Base-by-base conservation (phyloP, 1,139 yeast species). In the Kodamaea alishanica region DNA sequence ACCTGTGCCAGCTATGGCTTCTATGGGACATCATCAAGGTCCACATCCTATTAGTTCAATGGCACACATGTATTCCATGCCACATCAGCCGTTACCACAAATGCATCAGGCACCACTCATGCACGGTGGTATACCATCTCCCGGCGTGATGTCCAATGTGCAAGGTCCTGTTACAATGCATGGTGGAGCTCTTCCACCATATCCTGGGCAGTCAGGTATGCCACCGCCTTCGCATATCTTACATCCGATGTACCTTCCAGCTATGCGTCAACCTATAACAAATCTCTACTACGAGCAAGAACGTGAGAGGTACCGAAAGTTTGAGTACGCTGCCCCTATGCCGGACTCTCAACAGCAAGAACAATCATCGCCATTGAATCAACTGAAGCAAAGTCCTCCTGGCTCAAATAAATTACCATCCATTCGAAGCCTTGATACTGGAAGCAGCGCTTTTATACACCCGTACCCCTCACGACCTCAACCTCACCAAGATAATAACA, bases 261-360 rank as follows among this genome's bases (percentile, higher is more conserved):
- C 10, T 9, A 23, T 31, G 7, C 27, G 15, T 22, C 30, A 8
- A n/a, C 22, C 8, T 8, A 12, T 8, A 28, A 33, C 40, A 6
- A 32, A 31, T 15, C 40, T 36, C 22, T 33, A 37, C 31, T 37
- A 29, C 12, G 40, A 37, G n/a, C 23, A 20, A 3, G 40, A 37
- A 28, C 28, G 10, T 10, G 40, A 32, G 9, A 36, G 36, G 11
- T 37, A 24, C 30, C 40, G 33, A 12, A 37, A 37, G 32, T 37
- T 37, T 15, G 20, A 15, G 3, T 15, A 15, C 20, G 20, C 20
- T 9, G 28, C 35, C 8, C 38, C 38, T 11, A 35, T 15, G 20
- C 20, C 20, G 20, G 20, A 15, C 20, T 3, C 20, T 15, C 20
- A 15, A 15, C 20, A 15, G 20, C 20, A 15, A 15, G 20, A 15